Base-by-base conservation (phyloP, 192 early-diverging fungal species). In the Backusella luteola region DNA sequence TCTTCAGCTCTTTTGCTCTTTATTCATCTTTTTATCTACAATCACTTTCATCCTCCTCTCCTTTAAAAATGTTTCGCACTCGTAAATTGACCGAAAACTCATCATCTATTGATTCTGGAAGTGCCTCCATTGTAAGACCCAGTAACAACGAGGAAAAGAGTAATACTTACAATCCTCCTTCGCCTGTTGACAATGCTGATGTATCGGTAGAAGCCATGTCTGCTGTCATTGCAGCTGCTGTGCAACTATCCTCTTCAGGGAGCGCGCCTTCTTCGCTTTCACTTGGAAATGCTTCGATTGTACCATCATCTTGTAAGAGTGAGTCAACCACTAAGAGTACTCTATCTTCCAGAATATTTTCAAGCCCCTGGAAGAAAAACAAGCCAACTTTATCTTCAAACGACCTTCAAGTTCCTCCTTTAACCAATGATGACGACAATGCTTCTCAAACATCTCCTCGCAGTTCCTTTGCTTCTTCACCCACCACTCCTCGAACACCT, bases 241-340 rank as follows among this genome's bases (percentile, higher is more conserved):
- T 76, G 26, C 74, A 78, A 73, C 52, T 83, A 66, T 78, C 81
- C 0, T 59, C 74, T 6, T 59, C 69, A 29, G 38, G 38, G 1
- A 70, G 70, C 42, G 74, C 69, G 0, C 74, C 74, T n/a, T 83
- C 81, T 8, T 79, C 77, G 4, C 69, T 83, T n/a, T 76, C 73
- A 14, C 46, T 79, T 49, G 81, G 81, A 7, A 56, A 76, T 68
- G 81, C 81, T 34, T 83, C 81, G n/a, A 83, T 83, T 36, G 11
- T 74, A 63, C 77, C n/a, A 38, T 56, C 46, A 9, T 38, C 49
- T 36, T 23, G 19, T 19, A 32, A 44, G 21, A 42, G 49, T 5
- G 53, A 69, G 14, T 21, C 23, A 29, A 1, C 23, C 21, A 63
- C 7, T 29, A 63, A 9, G 11, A 63, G 23, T 3, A 12, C 56